These are phyloP conservation scores for Urochloa ruziziensis DNA, from an alignment of 176 grass and related monocot genomes.

Conservation along the genomic window DNA sequence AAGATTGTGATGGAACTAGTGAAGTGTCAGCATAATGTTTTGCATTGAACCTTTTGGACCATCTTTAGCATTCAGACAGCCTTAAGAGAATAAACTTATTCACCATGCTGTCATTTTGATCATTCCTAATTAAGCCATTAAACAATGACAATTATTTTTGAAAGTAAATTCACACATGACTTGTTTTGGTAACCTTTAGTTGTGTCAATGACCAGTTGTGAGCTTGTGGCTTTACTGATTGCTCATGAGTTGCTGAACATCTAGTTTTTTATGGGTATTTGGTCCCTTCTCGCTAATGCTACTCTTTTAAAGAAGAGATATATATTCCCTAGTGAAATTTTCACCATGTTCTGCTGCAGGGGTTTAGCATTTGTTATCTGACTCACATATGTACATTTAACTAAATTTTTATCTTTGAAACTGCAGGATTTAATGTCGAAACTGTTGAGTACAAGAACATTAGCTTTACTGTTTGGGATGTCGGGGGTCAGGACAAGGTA, in stretches of 20 bases:
- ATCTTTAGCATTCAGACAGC: not conserved
- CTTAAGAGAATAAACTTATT: not conserved
- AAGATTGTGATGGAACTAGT: not conserved
- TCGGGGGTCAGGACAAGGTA: conserved; percentile 65
- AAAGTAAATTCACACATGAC: not conserved
- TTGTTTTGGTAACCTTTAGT: not conserved
- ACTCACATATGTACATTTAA: not conserved
- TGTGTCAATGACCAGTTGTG: not conserved
- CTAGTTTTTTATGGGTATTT: not conserved
- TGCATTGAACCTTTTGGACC: not conserved
- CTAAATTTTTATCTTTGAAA: not conserved
- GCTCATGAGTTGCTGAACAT: not conserved
- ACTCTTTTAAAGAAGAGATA: not conserved
- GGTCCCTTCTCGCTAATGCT: not conserved
- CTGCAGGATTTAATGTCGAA: conserved; percentile 63
- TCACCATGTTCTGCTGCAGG: not conserved
- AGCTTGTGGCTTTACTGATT: not conserved
- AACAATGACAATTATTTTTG: not conserved
- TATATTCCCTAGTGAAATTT: not conserved
- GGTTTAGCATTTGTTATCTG: not conserved
- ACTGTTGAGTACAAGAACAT: conserved; percentile 74
- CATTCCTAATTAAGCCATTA: not conserved
- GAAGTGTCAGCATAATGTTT: not conserved
- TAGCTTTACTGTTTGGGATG: conserved; percentile 68
- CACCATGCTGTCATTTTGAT: not conserved